Conservation (phyloP, 2,329 filamentous ascomycete genomes). For the Aaosphaeria arxii region DNA sequence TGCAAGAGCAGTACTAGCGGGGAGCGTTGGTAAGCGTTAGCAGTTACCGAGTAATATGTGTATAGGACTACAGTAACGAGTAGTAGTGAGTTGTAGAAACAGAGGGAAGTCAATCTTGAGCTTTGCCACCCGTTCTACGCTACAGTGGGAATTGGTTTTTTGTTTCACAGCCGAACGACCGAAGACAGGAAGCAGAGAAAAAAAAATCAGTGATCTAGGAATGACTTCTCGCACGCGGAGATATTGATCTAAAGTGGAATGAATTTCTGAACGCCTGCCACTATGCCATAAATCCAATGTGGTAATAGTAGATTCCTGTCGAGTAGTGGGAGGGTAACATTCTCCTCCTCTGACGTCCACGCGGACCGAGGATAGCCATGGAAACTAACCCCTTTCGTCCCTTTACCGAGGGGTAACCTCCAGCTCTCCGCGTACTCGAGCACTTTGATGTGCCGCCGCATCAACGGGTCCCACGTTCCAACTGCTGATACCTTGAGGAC, state of each 20-base stretch:
- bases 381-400: slow-evolving; percentile 16
- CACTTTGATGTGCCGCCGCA: slow-evolving; percentile 16
- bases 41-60: not conserved
- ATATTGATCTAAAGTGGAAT: not conserved
- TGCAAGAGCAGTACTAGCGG: not conserved
- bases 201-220: too few species aligned
- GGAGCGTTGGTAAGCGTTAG: not conserved
- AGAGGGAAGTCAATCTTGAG: not conserved
- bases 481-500: slow-evolving; percentile 11
- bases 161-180: not conserved
- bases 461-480: slow-evolving; percentile 15
- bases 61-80: not conserved
- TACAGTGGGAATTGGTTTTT: not conserved
- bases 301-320: not conserved
- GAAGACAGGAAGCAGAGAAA: not conserved
- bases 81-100: not conserved
- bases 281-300: not conserved
- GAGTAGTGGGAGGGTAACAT: slow-evolving; percentile 3
- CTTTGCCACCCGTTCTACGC: slow-evolving; percentile 1
- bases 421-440: slow-evolving; percentile 5
- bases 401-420: slow-evolving; percentile 27
- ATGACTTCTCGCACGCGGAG: not conserved
- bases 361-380: slow-evolving; percentile 30
- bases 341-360: slow-evolving; percentile 1
- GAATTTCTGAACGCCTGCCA: not conserved